Conservation (phyloP, 2,329 filamentous ascomycete genomes). For the Hawksworthiomyces lignivorus region DNA sequence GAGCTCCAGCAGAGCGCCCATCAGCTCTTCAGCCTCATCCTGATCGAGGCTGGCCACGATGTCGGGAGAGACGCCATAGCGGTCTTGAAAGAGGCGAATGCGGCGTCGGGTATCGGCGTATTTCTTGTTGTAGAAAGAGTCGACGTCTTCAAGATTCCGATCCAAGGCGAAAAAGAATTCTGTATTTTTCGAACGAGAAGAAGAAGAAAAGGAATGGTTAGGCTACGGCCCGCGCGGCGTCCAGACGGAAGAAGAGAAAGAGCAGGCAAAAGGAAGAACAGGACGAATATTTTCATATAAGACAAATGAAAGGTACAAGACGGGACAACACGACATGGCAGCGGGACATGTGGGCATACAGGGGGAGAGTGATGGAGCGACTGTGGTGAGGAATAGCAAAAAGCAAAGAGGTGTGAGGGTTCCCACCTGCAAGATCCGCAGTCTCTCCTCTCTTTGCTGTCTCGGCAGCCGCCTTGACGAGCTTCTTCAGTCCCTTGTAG, state of each 20-base stretch:
- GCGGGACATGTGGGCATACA: neutral
- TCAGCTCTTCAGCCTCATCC: constrained; percentile 85
- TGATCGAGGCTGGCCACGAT: constrained; percentile 66
- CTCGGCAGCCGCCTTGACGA: constrained; percentile 73
- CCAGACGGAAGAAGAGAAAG: constrained; percentile 13
- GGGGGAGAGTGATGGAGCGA: neutral
- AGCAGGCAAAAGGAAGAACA: neutral
- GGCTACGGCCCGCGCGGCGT: constrained; percentile 22
- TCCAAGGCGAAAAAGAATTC: constrained; percentile 97
- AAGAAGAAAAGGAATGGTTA: constrained; percentile 22
- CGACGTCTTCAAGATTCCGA: constrained; percentile 93
- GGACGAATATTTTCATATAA: neutral
- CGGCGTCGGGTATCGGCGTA: constrained; percentile 77
- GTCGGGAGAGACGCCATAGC: constrained; percentile 70
- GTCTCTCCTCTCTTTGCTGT: constrained; percentile 60
- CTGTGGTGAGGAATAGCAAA: constrained; percentile 13
- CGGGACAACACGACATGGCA: neutral
- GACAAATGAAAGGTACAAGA: neutral
- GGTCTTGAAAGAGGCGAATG: constrained; percentile 76
- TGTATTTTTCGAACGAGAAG: constrained; percentile 32
- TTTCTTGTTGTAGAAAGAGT: constrained; percentile 95
- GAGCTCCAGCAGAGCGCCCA: constrained; percentile 82
- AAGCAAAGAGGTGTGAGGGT: constrained; percentile 19
- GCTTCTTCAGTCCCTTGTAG: constrained; percentile 88
- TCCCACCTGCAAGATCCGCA: constrained; percentile 84